Conservation (phyloP, 352 stramenopile genomes). For the Pythium aquatile region DNA sequence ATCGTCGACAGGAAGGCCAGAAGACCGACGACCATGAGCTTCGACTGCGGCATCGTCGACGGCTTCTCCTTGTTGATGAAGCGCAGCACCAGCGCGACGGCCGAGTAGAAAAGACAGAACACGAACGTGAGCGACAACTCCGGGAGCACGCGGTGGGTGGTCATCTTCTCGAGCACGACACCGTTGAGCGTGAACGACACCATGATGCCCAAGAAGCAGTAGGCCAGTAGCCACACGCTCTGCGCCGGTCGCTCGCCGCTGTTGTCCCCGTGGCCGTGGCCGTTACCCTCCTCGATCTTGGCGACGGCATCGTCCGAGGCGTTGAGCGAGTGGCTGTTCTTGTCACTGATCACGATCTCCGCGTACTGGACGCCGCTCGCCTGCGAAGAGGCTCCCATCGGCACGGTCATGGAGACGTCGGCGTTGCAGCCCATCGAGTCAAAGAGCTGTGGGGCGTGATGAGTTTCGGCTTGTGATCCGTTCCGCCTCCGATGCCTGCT, state of each 20-base stretch:
- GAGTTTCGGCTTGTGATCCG: constrained; percentile 23
- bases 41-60: constrained; percentile 71
- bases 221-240: constrained; percentile 58
- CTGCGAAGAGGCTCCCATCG: constrained; percentile 13
- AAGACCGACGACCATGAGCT: constrained; percentile 59
- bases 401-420: constrained; percentile 27
- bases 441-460: background rate
- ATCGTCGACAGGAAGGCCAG: constrained; percentile 80
- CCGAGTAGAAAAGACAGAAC: constrained; percentile 75
- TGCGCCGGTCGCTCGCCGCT: constrained; percentile 21
- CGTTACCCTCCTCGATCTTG: constrained; percentile 26
- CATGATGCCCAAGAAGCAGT: constrained; percentile 84
- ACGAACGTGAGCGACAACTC: constrained; percentile 86
- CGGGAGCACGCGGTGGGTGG: constrained; percentile 73
- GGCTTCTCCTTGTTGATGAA: constrained; percentile 58
- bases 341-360: constrained; percentile 54
- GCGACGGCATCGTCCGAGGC: constrained; percentile 23
- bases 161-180: constrained; percentile 82
- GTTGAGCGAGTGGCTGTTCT: constrained; percentile 35
- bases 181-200: constrained; percentile 83
- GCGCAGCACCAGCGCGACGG: constrained; percentile 60
- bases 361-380: constrained; percentile 44
- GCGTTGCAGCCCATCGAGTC: constrained; percentile 46
- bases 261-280: constrained; percentile 9
- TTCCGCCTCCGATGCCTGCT: constrained; percentile 1